These are phyloP conservation scores for Amauroascus verrucosus DNA, from an alignment of 2,329 filamentous ascomycete species.

Conservation along the genomic window DNA sequence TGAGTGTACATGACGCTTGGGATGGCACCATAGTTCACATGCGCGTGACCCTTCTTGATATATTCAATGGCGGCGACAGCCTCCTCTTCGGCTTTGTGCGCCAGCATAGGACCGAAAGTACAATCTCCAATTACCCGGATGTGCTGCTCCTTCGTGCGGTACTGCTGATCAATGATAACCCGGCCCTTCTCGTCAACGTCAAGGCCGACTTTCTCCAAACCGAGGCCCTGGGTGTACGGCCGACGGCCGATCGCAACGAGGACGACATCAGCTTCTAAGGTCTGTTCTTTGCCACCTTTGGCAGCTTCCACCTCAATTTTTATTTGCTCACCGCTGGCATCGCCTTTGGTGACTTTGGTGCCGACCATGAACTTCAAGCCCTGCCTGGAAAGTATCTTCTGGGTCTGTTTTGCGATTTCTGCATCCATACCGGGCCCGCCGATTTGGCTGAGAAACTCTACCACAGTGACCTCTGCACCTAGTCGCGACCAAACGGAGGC, in stretches of 20 bases:
- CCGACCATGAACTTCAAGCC: constrained; percentile 96
- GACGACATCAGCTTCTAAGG: constrained; percentile 84
- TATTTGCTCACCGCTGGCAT: constrained; percentile 65
- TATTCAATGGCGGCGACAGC: constrained; percentile 90
- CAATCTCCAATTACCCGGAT: constrained; percentile 94
- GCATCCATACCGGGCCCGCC: constrained; percentile 95
- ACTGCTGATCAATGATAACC: constrained; percentile 95
- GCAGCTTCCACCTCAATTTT: constrained; percentile 80
- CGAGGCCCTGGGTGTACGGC: constrained; percentile 85
- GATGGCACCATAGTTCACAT: constrained; percentile 98
- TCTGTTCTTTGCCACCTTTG: constrained; percentile 93
- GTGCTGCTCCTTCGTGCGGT: constrained; percentile 94
- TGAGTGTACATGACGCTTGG: constrained; percentile 99
- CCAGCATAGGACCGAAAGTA: constrained; percentile 97
- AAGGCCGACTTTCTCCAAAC: constrained; percentile 75
- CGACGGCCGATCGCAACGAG: constrained; percentile 93
- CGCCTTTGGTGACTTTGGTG: constrained; percentile 86
- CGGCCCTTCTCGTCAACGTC: constrained; percentile 89
- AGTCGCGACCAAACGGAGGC: constrained; percentile 91
- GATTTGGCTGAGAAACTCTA: constrained; percentile 93
- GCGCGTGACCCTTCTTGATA: constrained; percentile 94
- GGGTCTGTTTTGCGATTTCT: constrained; percentile 80
- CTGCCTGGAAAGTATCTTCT: constrained; percentile 93
- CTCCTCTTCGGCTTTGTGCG: constrained; percentile 98
- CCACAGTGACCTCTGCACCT: constrained; percentile 88